Base-by-base conservation (phyloP, 352 stramenopile genomes). In the Plasmopara viticola region DNA sequence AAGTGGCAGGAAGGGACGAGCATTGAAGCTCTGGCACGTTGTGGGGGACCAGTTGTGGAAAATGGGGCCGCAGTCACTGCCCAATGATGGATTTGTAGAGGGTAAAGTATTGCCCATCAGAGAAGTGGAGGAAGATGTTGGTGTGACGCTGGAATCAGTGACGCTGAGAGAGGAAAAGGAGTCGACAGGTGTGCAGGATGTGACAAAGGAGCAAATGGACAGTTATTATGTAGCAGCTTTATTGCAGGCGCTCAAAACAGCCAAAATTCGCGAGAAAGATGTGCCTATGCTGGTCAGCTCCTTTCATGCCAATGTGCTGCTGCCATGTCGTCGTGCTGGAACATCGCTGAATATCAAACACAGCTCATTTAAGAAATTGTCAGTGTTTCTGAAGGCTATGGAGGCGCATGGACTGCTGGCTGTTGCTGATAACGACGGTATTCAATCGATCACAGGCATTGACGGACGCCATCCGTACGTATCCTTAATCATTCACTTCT, bases 351-450 rank as follows among this genome's bases (percentile, higher is more conserved):
- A 87, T 33, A 65, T 92, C 35, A 92, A 94, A 53, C 74, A 84
- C 18, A 80, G 65, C 25, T 86, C 79, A 17, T 87, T 88, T 62
- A 91, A 90, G 71, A 90, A 94, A 54, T 55, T 86, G 4, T 94
- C 81, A 0, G 59, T 66, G 9, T 92, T 92, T 50, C 48, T 94
- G 7, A 82, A 75, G 40, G 50, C 58, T 17, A 92, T 94, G 84
- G 64, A 58, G 28, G 42, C 56, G 0, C 53, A 75, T n/a, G 78
- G 74, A 30, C 47, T 92, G 7, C 25, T 94, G 14, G 46, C 48
- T 12, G 57, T 92, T 0, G 59, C 43, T 37, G 84, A 94, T 33
- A 84, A 87, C 17, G 67, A 89, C 48, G 84, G 84, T 25, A 74
- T 94, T 15, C 81, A 91, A 66, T 87, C 75, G 6, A 86, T 94